These are phyloP conservation scores for Penicillium fimorum DNA, from an alignment of 495 filamentous ascomycete genomes.

Conservation along the genomic window DNA sequence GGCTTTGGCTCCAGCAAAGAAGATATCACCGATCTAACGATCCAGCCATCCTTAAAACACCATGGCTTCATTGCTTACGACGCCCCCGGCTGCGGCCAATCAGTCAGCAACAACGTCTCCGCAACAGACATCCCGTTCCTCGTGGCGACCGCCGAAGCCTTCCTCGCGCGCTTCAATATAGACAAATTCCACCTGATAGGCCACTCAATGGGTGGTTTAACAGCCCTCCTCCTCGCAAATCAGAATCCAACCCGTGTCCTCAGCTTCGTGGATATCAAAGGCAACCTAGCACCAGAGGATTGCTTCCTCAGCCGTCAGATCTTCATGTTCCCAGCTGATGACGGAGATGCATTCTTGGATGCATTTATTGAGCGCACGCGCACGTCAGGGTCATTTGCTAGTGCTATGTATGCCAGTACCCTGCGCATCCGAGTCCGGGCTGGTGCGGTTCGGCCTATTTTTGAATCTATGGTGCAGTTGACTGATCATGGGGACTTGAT, in stretches of 20 bases:
- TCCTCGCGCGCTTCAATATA: slow-evolving; percentile 25
- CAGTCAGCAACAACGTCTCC: slow-evolving; percentile 20
- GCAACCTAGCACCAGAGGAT: slow-evolving; percentile 33
- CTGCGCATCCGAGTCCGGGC: slow-evolving; percentile 21
- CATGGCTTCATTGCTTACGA: slow-evolving; percentile 29
- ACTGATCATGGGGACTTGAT: slow-evolving; percentile 26
- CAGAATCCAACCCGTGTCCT: slow-evolving; percentile 17
- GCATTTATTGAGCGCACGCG: slow-evolving; percentile 26
- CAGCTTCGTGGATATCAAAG: slow-evolving; percentile 35
- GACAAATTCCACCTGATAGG: slow-evolving; percentile 27
- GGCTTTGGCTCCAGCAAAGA: slow-evolving; percentile 37
- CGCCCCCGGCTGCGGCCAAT: slow-evolving; percentile 30
- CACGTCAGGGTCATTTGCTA: slow-evolving; percentile 15
- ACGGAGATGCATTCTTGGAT: slow-evolving; percentile 24
- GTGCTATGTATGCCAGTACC: slow-evolving; percentile 26
- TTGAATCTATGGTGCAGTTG: slow-evolving; percentile 30
- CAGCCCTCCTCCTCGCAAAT: slow-evolving; percentile 25
- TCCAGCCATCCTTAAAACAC: slow-evolving; percentile 19
- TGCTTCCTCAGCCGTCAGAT: slow-evolving; percentile 34
- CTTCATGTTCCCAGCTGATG: slow-evolving; percentile 21
- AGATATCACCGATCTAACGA: slow-evolving; percentile 26
- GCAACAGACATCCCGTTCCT: slow-evolving; percentile 31
- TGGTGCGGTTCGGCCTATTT: slow-evolving; percentile 24
- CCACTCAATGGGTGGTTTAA: slow-evolving; percentile 34
- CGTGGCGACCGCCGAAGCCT: slow-evolving; percentile 22